These are phyloP conservation scores for Pseudozyma hubeiensis DNA, from an alignment of 1,284 basidiomycete genomes.

Conservation along the genomic window DNA sequence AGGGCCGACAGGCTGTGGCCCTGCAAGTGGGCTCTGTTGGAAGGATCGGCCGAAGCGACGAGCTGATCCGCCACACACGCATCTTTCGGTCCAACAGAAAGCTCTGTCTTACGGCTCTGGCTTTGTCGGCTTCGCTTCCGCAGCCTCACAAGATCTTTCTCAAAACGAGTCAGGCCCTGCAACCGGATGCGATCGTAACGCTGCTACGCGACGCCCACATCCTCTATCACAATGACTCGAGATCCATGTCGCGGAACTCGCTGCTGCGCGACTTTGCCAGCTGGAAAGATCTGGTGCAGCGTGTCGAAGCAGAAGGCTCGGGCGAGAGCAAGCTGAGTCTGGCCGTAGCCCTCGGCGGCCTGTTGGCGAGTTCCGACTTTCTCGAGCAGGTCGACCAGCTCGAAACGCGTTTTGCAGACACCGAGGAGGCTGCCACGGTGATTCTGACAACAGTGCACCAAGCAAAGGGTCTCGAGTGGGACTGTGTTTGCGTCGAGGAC, in stretches of 20 bases:
- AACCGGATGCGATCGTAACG: conserved; percentile 44
- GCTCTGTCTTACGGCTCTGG: conserved; percentile 57
- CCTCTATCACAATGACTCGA: conserved; percentile 48
- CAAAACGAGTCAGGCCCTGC: conserved; percentile 57
- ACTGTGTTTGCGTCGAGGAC: conserved; percentile 56
- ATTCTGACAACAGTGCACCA: conserved; percentile 63
- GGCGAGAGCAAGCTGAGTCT: conserved; percentile 57
- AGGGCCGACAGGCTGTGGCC: conserved; percentile 32
- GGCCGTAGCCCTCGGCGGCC: conserved; percentile 49
- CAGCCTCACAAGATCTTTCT: conserved; percentile 50
- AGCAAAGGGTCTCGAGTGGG: conserved; percentile 65
- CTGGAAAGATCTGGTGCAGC: conserved; percentile 63
- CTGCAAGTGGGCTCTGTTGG: conserved; percentile 25
- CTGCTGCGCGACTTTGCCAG: conserved; percentile 58
- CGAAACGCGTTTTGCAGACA: conserved; percentile 47
- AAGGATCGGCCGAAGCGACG: conserved; percentile 19
- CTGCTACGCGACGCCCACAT: conserved; percentile 60
- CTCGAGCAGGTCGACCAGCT: conserved; percentile 47
- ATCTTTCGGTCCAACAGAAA: conserved; percentile 60
- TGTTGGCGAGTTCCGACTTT: conserved; percentile 52
- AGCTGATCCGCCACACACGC: conserved; percentile 48
- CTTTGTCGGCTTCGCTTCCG: conserved; percentile 38
- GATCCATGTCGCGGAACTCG: conserved; percentile 44
- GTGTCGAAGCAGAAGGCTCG: conserved; percentile 60
- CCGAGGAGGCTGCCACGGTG: conserved; percentile 42